Evolutionary conservation across 2,329 filamentous ascomycete species (phyloP), one percentile per base, ranked within the genome.

Genomic region (Cladosporium sp.): DNA sequence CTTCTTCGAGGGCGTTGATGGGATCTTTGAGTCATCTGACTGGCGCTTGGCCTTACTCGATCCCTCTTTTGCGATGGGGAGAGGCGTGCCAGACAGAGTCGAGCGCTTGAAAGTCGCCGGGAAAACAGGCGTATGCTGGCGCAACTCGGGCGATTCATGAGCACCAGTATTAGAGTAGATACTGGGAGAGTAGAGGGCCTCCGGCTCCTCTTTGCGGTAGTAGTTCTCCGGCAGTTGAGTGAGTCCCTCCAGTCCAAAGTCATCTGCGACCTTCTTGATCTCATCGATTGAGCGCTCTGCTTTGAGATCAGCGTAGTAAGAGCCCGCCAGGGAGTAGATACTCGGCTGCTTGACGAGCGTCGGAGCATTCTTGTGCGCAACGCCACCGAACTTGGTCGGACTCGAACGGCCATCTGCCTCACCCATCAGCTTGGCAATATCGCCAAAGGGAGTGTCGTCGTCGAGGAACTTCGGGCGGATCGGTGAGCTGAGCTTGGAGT

Each of bases 171-270:
- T n/a, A 5, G 57, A 58, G 53, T 65, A 66, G 40, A 64, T 51
- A 51, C 61, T 64, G 1, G 63, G 63, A 34, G 60, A 62, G 53
- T 66, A 64, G n/a, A n/a, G n/a, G 15, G 47, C 40, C 6, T 47
- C 49, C 18, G 43, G 32, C 18, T 43, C 52, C 22, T 51, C 51
- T 18, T 54, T 47, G 37, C 52, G 19, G 38, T 44, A 53, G 54
- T 42, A 54, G 34, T 49, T 61, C 50, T 64, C 64, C 7, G 49
- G 40, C 8, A 62, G 59, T 45, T 60, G 47, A 38, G 38, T 61
- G 57, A 66, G 62, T 22, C 63, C 62, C 47, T 63, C 61, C 24
- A 65, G 51, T 2, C 55, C 58, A 15, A 65, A 52, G 17, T 58
- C 61, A 34, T 63, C 58, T 3, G 62, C 36, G 12, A 63, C 54